Percentiles rank a stretch among this genome's conserved stretches.
Conservation (phyloP, 176 grass and related monocot species). For the Carex littledalei region DNA sequence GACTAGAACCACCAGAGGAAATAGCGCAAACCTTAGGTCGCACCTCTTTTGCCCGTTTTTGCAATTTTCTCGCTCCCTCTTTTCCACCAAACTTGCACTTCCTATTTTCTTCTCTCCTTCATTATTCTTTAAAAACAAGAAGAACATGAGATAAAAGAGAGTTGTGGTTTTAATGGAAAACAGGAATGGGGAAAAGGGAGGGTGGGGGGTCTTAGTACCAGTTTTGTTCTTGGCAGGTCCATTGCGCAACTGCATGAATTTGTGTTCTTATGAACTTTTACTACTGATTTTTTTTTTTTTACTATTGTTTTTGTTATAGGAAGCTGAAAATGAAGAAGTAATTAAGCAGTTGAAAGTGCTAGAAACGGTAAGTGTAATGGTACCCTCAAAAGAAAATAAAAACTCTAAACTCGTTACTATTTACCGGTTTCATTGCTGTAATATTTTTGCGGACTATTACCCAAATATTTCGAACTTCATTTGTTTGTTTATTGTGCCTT, state of each 20-base stretch:
- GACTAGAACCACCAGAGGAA: too few relatives aligned
- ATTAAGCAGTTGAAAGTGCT: conserved; percentile 67
- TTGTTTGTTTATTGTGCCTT: neutral
- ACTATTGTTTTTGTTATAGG: conserved; percentile 41
- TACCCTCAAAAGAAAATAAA: neutral
- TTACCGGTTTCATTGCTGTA: neutral
- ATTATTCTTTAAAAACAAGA: neutral
- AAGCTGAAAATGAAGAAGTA: conserved; percentile 71
- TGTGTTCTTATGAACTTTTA: neutral
- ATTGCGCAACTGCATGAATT: neutral
- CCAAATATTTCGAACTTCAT: neutral
- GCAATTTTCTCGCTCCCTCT: neutral
- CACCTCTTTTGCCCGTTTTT: too few relatives aligned
- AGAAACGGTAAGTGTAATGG: conserved; percentile 39
- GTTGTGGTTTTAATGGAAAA: neutral
- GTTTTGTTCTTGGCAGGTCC: neutral
- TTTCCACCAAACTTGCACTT: neutral
- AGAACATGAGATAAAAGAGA: neutral
- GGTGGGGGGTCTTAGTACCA: neutral
- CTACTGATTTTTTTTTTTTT: conserved; percentile 23
- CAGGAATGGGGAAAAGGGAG: too few relatives aligned
- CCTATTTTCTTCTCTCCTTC: neutral
- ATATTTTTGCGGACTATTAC: neutral
- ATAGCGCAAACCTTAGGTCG: too few relatives aligned
- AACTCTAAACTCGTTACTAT: neutral